Evolutionary conservation across 495 filamentous ascomycete species (phyloP).

Genomic region (Cudoniella acicularis): DNA sequence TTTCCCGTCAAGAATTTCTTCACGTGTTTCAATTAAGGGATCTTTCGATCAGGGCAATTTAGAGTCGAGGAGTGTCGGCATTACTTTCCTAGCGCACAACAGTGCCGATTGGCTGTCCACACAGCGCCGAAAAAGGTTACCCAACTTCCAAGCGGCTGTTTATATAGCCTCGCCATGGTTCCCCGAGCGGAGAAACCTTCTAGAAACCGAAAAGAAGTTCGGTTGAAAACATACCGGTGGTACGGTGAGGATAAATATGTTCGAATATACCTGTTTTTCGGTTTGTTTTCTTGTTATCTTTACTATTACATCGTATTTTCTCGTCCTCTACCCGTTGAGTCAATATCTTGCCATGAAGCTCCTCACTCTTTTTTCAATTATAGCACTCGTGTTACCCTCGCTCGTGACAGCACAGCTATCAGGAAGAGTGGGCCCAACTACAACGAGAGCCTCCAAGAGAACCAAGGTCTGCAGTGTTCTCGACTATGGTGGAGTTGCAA

Average conservation of each 20-base stretch:
- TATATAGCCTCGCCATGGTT: background rate
- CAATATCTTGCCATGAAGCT: conserved; percentile 4
- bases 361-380: background rate
- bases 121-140: background rate
- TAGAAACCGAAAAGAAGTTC: background rate
- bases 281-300: background rate
- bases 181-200: background rate
- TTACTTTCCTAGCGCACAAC: too few species aligned
- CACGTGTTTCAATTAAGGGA: too few species aligned
- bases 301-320: background rate
- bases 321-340: background rate
- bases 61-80: too few species aligned
- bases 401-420: conserved; percentile 35
- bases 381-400: conserved; percentile 2
- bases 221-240: background rate
- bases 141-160: background rate
- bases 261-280: background rate
- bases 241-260: background rate
- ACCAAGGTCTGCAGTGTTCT: conserved; percentile 40
- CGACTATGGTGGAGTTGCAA: conserved; percentile 46
- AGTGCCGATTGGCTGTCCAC: background rate
- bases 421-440: conserved; percentile 41
- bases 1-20: too few species aligned
- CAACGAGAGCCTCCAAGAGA: conserved; percentile 29
- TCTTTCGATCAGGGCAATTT: too few species aligned